Percentiles rank a stretch among this genome's conserved stretches.
phyloP scores from a whole-genome alignment of 306 rosid genomes.

The Inga leiocalycina region DNA sequence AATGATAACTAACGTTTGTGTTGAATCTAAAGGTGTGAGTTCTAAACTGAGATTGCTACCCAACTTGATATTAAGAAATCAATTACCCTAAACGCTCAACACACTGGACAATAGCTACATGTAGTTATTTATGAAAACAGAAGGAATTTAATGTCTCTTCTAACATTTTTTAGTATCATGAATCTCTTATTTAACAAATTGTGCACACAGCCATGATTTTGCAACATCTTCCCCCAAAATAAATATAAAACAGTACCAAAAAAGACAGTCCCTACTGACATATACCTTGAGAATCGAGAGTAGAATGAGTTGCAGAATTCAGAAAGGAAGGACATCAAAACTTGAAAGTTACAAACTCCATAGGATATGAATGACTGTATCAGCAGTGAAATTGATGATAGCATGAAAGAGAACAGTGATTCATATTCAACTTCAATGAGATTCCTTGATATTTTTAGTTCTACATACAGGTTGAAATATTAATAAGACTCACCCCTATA shows the following conservation, averaged over 20 bases:
- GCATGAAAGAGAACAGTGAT: neutral
- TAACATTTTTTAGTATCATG: neutral
- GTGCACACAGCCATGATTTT: neutral
- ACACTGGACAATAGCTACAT: neutral
- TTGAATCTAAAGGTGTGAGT: conserved; percentile 13
- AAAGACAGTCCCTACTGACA: neutral
- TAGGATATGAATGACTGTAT: neutral
- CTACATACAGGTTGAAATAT: neutral
- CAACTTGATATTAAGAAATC: neutral
- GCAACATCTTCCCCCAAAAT: neutral
- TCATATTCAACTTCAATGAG: neutral
- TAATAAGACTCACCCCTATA: neutral
- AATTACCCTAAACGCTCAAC: conserved; percentile 1
- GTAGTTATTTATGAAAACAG: neutral
- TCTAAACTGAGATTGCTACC: neutral
- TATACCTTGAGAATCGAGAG: neutral
- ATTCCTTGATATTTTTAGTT: neutral
- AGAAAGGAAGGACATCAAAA: neutral
- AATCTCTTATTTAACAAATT: neutral
- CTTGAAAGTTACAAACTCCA: neutral
- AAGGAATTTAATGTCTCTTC: neutral
- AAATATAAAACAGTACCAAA: neutral
- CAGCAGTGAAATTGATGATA: neutral
- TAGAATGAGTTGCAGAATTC: neutral
- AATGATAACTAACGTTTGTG: conserved; percentile 1